Percentiles rank a stretch among this genome's conserved stretches.
Conservation (phyloP, 108 stramenopile species). For the Cyclotella choctawhatcheeana region DNA sequence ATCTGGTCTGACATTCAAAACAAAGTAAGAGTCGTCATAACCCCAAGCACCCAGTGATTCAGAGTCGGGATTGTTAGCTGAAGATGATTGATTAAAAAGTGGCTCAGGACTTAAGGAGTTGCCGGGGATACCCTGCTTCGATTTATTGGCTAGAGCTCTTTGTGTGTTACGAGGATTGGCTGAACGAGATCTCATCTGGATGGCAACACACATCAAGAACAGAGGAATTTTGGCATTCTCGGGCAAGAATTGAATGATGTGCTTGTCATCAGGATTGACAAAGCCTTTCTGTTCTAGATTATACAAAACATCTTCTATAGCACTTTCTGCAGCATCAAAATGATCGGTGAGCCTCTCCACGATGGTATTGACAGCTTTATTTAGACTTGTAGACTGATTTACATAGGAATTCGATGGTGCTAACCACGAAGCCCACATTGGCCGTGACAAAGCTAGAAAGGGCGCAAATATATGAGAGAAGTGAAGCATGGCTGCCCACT, state of each 20-base stretch:
- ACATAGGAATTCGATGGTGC: slow-evolving; percentile 4
- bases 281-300: slow-evolving; percentile 62
- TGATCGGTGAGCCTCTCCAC: slow-evolving; percentile 30
- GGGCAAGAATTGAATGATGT: slow-evolving; percentile 61
- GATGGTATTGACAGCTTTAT: slow-evolving; percentile 20
- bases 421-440: slow-evolving; percentile 74
- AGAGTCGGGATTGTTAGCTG: slow-evolving; percentile 7
- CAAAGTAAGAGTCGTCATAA: slow-evolving; percentile 78
- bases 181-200: slow-evolving; percentile 29
- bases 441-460: slow-evolving; percentile 48
- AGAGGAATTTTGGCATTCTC: slow-evolving; percentile 44
- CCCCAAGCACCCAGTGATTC: slow-evolving; percentile 91
- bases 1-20: slow-evolving; percentile 46
- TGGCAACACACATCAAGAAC: slow-evolving; percentile 57
- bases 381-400: not conserved
- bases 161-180: not conserved
- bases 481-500: slow-evolving; percentile 69
- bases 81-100: slow-evolving; percentile 4
- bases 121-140: too few species aligned
- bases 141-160: too few species aligned
- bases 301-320: slow-evolving; percentile 45
- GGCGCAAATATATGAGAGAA: slow-evolving; percentile 70
- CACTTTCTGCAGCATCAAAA: slow-evolving; percentile 63
- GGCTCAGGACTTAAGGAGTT: not conserved
- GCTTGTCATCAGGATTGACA: slow-evolving; percentile 45